Conservation (phyloP, 2,329 filamentous ascomycete species). For the Furcasterigmium sp. region DNA sequence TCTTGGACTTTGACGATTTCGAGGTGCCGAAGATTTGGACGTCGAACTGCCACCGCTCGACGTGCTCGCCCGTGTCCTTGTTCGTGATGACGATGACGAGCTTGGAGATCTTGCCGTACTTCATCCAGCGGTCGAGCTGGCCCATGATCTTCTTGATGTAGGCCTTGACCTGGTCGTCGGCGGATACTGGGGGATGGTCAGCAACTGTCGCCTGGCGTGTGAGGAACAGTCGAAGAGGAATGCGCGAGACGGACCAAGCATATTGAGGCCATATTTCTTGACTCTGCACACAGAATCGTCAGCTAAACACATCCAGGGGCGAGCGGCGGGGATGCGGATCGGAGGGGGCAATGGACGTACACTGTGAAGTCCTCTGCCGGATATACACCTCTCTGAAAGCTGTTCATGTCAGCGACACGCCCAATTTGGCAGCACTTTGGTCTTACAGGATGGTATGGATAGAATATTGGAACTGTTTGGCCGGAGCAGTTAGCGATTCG, state of each 20-base stretch:
- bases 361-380: slow-evolving; percentile 95
- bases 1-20: slow-evolving; percentile 45
- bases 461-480: slow-evolving; percentile 83
- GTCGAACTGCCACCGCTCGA: slow-evolving; percentile 98
- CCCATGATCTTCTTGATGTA: slow-evolving; percentile 99
- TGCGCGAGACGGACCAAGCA: slow-evolving; percentile 68
- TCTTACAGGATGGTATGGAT: slow-evolving; percentile 91
- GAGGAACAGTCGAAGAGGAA: no score
- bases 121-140: slow-evolving; percentile 97
- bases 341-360: slow-evolving; percentile 38
- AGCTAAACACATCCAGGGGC: no score
- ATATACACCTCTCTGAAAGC: slow-evolving; percentile 81
- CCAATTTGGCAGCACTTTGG: no score
- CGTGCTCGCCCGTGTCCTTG: slow-evolving; percentile 93
- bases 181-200: slow-evolving; percentile 79
- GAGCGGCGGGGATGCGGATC: background rate
- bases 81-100: slow-evolving; percentile 94
- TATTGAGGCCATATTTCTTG: slow-evolving; percentile 99
- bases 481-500: slow-evolving; percentile 10
- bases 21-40: slow-evolving; percentile 46
- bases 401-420: no score
- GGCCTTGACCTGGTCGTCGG: slow-evolving; percentile 96
- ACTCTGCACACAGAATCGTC: no score
- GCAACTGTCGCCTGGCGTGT: no score
- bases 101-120: slow-evolving; percentile 93